Evolutionary conservation across 2,329 filamentous ascomycete species (phyloP).

Genomic region (Geosmithia morbida): DNA sequence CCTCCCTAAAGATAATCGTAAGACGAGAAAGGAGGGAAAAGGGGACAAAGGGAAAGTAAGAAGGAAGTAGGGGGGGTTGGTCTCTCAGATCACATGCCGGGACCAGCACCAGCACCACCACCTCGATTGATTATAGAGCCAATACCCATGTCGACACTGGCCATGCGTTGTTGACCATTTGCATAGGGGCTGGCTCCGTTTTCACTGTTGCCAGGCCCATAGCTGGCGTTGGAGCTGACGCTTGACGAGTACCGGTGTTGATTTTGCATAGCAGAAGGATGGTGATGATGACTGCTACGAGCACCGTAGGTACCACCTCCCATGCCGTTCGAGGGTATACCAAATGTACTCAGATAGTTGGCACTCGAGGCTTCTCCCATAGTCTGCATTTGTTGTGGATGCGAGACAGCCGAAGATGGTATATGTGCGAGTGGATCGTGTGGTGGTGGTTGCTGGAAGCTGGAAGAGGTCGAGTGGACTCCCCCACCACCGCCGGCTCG

Average conservation of each 20-base stretch:
- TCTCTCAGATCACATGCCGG: not conserved
- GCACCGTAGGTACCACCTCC: conserved; percentile 7
- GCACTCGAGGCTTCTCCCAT: not conserved
- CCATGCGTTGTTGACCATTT: conserved; percentile 26
- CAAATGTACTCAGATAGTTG: conserved; percentile 7
- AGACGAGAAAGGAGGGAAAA: not conserved
- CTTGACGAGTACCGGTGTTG: conserved; percentile 37
- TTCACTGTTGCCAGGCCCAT: conserved; percentile 10
- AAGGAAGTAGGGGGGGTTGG: not conserved
- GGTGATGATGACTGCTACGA: not conserved
- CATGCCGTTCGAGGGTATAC: conserved; percentile 5
- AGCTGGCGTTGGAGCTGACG: conserved; percentile 31
- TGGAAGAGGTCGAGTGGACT: conserved; percentile 25
- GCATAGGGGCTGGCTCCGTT: conserved; percentile 32
- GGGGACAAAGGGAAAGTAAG: not conserved
- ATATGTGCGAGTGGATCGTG: conserved; percentile 7
- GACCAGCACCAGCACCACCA: conserved; percentile 10
- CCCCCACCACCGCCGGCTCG: conserved; percentile 17
- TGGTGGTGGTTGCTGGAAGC: conserved; percentile 13
- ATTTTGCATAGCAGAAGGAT: not conserved
- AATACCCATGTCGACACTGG: conserved; percentile 48
- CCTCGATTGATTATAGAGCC: conserved; percentile 42
- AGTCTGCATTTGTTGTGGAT: not conserved
- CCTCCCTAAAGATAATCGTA: not conserved
- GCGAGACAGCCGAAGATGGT: conserved; percentile 2